Conservation (phyloP, 768 basidiomycete species). For the Boletus rufocinnamomeus region DNA sequence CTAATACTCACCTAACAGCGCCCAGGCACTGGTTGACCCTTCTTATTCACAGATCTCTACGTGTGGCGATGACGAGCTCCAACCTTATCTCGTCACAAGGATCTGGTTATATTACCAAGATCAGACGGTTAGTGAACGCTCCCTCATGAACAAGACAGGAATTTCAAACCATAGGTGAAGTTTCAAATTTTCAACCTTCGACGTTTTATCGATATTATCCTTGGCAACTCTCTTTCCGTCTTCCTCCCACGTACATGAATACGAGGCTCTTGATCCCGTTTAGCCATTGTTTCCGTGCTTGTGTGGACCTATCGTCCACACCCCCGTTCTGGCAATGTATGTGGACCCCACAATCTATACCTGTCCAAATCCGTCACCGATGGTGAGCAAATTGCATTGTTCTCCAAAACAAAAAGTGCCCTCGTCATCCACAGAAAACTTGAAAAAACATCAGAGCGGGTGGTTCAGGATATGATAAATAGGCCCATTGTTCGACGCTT, state of each 20-base stretch:
- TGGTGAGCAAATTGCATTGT: constrained; percentile 13
- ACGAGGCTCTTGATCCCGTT: neutral
- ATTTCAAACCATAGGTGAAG: neutral
- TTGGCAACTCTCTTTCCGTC: neutral
- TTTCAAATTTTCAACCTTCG: neutral
- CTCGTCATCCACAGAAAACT: constrained; percentile 10
- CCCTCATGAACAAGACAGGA: neutral
- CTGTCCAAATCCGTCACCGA: neutral
- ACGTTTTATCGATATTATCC: neutral
- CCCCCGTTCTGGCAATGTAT: neutral
- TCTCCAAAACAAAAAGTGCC: neutral
- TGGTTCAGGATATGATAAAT: constrained; percentile 16
- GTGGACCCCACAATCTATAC: neutral
- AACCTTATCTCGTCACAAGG: neutral
- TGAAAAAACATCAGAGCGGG: constrained; percentile 8
- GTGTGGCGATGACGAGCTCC: neutral
- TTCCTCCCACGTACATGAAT: neutral
- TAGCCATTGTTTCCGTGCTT: constrained; percentile 3
- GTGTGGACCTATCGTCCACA: constrained; percentile 9
- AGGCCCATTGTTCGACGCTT: neutral
- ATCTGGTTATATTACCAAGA: neutral
- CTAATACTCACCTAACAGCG: neutral
- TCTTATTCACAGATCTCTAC: neutral
- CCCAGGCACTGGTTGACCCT: neutral
- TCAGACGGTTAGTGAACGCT: neutral